Base-by-base conservation (phyloP, 768 basidiomycete species). In the Pleurotus platypus region DNA sequence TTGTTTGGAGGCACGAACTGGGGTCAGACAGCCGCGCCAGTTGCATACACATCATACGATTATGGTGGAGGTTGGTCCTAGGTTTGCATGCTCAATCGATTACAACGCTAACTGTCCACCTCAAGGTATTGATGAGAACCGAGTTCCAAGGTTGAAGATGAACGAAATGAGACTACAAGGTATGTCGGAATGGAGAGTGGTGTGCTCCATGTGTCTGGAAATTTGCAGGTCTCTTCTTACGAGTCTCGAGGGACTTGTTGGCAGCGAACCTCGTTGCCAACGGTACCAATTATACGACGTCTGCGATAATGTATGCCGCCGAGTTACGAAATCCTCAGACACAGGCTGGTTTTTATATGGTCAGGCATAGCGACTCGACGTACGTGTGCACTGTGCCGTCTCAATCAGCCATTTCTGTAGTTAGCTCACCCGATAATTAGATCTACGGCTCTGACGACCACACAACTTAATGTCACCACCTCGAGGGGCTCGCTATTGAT, bases 1-100 rank as follows among this genome's bases (percentile, higher is more conserved):
- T 64, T 80, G 7, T 82, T 78, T 63, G 84, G 84, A 2, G 85
- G 84, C 26, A 86, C 85, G 1, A 85, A 86, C 49, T 85, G 82
- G 82, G 84, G 84, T 0, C 75, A 80, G 47, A 82, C 82, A 1
- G 68, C 80, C 1, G 76, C 80, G 61, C 83, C 84, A 3, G 82
- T 81, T 1, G 78, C 78, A 53, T 83, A 84, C 61, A 77, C 79
- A 0, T 83, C 82, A 9, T 87, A 86, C 61, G 85, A 86, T 61
- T 86, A 86, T 57, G 83, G 80, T 30, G 80, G 75, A 62, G 75
- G 75, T 75, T 57, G 12, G 67, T 50, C 16, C 24, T 15, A 8
- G 24, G 40, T 56, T 20, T 13, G 20, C 8, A 11, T 38, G 1
- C 18, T 8, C 8, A 18, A 24, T 9, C 6, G 9, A 11, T 46